Evolutionary conservation across 495 filamentous ascomycete genomes (phyloP).

Genomic region (Aspergillus bridgeri): DNA sequence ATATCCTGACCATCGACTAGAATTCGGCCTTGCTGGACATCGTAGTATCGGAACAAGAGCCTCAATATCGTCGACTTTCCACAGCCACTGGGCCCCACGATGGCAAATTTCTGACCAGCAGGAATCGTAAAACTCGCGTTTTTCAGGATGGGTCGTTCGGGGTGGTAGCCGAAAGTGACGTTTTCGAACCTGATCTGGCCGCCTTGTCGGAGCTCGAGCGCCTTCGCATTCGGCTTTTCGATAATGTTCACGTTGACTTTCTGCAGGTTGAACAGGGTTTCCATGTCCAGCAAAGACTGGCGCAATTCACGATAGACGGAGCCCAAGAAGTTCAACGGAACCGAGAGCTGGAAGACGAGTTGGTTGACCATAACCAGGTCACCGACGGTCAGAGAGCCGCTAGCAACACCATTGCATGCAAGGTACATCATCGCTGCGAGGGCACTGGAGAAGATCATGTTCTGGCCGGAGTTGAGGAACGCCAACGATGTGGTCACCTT

Average conservation of each 20-base stretch:
- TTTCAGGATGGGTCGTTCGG: conserved; percentile 80
- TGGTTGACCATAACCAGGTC: conserved; percentile 99
- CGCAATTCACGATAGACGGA: conserved; percentile 93
- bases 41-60: conserved; percentile 91
- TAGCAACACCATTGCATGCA: conserved; percentile 81
- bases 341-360: conserved; percentile 94
- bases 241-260: conserved; percentile 90
- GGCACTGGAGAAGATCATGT: conserved; percentile 92
- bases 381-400: conserved; percentile 80
- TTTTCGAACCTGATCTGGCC: conserved; percentile 94
- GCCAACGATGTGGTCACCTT: conserved; percentile 92
- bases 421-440: conserved; percentile 98
- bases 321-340: conserved; percentile 93
- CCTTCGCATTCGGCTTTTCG: conserved; percentile 67
- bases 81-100: conserved; percentile 93
- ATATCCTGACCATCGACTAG: conserved; percentile 92
- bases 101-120: conserved; percentile 90
- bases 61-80: conserved; percentile 93
- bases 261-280: conserved; percentile 97
- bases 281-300: conserved; percentile 95
- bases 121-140: conserved; percentile 86
- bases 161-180: conserved; percentile 89
- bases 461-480: conserved; percentile 96
- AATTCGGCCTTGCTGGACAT: conserved; percentile 82
- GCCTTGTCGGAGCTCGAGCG: conserved; percentile 66